These are phyloP conservation scores for Paramecium bursaria DNA, from an alignment of 73 alveolate genomes.

Conservation along the genomic window DNA sequence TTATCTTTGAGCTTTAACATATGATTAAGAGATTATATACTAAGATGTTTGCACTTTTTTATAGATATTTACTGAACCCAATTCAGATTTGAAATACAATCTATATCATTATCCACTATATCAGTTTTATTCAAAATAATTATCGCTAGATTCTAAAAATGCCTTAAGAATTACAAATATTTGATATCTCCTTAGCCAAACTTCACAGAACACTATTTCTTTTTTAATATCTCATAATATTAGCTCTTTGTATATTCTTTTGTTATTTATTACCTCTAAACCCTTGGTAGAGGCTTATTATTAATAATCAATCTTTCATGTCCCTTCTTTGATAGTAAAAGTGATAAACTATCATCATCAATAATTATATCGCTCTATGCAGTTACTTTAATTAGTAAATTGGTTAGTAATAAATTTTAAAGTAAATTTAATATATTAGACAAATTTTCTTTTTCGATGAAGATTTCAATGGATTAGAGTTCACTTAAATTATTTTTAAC, in stretches of 20 bases:
- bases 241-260: background rate
- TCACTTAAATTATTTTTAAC: constrained; percentile 41
- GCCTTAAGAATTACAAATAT: background rate
- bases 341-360: background rate
- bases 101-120: constrained; percentile 17
- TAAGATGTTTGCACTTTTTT: constrained; percentile 37
- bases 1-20: background rate
- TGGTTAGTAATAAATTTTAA: background rate
- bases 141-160: constrained; percentile 1
- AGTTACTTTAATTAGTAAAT: background rate
- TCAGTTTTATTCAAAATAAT: constrained; percentile 25
- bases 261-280: background rate
- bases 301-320: constrained; percentile 26
- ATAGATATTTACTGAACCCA: background rate
- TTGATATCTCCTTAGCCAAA: background rate
- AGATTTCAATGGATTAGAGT: constrained; percentile 21
- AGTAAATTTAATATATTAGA: background rate
- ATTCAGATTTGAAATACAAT: background rate
- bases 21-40: background rate
- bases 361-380: background rate
- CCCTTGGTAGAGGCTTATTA: constrained; percentile 17
- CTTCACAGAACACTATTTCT: background rate
- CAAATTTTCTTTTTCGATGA: background rate
- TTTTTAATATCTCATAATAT: constrained; percentile 13
- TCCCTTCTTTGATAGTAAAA: background rate